phyloP scores from a whole-genome alignment of 345 rosid species.

The Syzygium grande region DNA sequence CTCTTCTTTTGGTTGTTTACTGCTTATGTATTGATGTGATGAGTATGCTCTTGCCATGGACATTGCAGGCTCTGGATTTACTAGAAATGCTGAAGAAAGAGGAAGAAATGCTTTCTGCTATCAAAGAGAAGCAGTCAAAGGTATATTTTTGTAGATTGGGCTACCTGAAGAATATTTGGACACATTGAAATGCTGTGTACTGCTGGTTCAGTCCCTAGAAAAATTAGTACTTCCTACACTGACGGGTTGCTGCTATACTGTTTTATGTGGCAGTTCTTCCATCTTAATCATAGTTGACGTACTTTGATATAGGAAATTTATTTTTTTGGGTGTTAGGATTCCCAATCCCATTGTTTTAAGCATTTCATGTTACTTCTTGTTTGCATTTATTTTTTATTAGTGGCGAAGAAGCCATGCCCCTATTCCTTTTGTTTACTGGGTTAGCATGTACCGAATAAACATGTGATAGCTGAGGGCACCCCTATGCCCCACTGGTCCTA shows the following conservation, averaged over 20 bases:
- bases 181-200: background rate
- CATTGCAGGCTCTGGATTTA: conserved; percentile 70
- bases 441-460: background rate
- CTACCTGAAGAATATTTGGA: background rate
- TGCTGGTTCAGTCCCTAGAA: background rate
- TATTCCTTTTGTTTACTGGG: background rate
- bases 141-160: conserved; percentile 16
- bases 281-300: background rate
- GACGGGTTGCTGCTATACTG: background rate
- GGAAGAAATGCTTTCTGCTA: conserved; percentile 83
- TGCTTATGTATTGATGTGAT: background rate
- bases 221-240: background rate
- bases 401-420: background rate
- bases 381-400: background rate
- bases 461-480: background rate
- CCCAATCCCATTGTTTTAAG: background rate
- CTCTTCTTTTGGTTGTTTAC: background rate
- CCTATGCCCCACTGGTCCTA: background rate
- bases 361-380: background rate
- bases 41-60: background rate
- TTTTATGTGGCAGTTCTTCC: background rate
- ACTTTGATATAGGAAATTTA: background rate
- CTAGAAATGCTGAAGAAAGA: conserved; percentile 84
- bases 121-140: conserved; percentile 66
- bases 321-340: background rate